Evolutionary conservation across 441 rosid species (phyloP), one percentile per base, ranked within the genome.

Genomic region (Syzygium syzygioides): DNA sequence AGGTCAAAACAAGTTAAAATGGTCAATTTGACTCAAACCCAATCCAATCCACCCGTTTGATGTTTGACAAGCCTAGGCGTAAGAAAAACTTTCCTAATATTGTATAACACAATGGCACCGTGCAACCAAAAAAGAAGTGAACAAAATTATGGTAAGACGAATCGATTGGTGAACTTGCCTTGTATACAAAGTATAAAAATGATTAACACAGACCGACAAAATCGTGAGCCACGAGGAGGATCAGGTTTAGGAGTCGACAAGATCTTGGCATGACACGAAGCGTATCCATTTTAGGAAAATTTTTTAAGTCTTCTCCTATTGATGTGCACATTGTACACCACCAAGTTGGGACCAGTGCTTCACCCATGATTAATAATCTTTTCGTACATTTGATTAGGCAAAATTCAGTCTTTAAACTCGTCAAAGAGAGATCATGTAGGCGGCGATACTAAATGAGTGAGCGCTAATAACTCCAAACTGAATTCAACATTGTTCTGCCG

Each of bases 31-130:
- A 60, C 7, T 60, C 6, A 60, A 28, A 28, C 3, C 0, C 17
- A 59, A 59, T 0, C 0, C 0, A 0, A 60, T 3, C 17, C 3
- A 26, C 1, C 1, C 7, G 0, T 59, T 26, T 12, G 3, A 28
- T 4, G 0, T 59, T 26, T 12, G 3, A 28, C 5, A 2, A 18
- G 66, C 7, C 14, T 28, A 13, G 18, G 0, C 9, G 0, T n/a
- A n/a, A 62, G 34, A 62, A 62, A 62, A 14, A 18, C 9, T n/a
- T 14, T 62, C 34, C 18, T 14, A 62, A 62, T n/a, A 62, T 28
- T 14, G 34, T 14, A 62, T n/a, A 19, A 32, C 14, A 68, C 5
- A 64, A 32, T 34, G 79, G 1, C 45, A 18, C 3, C 19, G 48
- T 3, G 25, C 45, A 18, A 32, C 25, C 14, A 9, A 20, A 32